Base-by-base conservation (phyloP, 2,329 filamentous ascomycete genomes). In the Aspergillus uvarum region DNA sequence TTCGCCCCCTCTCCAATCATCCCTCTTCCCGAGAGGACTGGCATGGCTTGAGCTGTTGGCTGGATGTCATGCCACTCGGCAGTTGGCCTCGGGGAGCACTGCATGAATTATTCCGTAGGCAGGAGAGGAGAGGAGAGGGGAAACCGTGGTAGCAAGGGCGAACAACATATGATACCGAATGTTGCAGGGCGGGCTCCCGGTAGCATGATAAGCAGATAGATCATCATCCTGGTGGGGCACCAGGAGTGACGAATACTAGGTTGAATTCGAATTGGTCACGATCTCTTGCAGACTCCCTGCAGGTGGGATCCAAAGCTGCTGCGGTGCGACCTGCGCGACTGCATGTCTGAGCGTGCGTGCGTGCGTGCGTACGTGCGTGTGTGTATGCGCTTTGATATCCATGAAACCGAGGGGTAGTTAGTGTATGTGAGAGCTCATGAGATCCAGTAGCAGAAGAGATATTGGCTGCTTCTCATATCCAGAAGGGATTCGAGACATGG, bases 201-300 rank as follows among this genome's bases (percentile, higher is more conserved):
- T 55, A 55, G 53, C 53, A 55, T 55, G 53, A 55, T 55, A 55
- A 55, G 53, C 53, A 55, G 53, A 55, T 29, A 29, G 26, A 29
- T 29, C 26, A 29, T 48, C 53, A 55, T 48, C 53, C 38, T 55
- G 19, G 53, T 55, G 53, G 53, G 53, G 53, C 53, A 7, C 22
- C 42, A 55, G 44, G 44, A 55, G 53, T 55, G 53, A 55, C 53
- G 53, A 55, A 55, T 48, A 14, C 53, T 55, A 55, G 53, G 53
- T 44, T 55, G 53, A 32, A 48, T 35, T 55, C 44, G 53, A 32
- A 48, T 48, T 55, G 53, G 53, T 55, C 26, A 55, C 53, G 53
- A 55, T 55, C 53, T 55, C n/a, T 47, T 48, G 53, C 53, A 55
- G 48, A 32, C n/a, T 38, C 24, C 53, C 53, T 55, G 53, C 53